Percentiles rank a stretch among this genome's conserved stretches.
phyloP scores from a whole-genome alignment of 805 yeast genomes.

The Monosporozyma siamensis region DNA sequence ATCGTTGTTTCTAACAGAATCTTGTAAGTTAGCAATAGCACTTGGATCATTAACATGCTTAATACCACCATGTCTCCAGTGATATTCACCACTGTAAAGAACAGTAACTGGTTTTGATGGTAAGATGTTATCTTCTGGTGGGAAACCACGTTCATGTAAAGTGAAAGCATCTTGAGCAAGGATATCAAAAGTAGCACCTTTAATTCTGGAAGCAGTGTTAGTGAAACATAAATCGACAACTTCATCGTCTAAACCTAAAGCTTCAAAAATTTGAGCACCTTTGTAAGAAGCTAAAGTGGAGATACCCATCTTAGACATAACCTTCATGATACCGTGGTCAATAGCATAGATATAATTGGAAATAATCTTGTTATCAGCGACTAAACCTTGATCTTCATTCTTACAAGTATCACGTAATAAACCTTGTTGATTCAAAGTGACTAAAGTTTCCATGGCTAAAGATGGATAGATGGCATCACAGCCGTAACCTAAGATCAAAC shows the following conservation, averaged over 20 bases:
- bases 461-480: constrained; percentile 95
- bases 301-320: constrained; percentile 99
- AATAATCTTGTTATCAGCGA: constrained; percentile 22
- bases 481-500: constrained; percentile 93
- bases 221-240: constrained; percentile 93
- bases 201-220: constrained; percentile 94
- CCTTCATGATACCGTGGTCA: constrained; percentile 88
- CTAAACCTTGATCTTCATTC: constrained; percentile 48
- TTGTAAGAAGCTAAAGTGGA: constrained; percentile 96
- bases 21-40: constrained; percentile 91
- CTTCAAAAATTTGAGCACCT: constrained; percentile 98
- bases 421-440: constrained; percentile 75
- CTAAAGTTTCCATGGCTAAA: constrained; percentile 79
- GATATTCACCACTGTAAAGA: constrained; percentile 73
- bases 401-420: constrained; percentile 39
- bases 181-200: constrained; percentile 91
- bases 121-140: constrained; percentile 54
- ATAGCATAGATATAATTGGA: constrained; percentile 75
- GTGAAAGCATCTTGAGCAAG: constrained; percentile 95
- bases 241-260: constrained; percentile 88
- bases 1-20: constrained; percentile 95
- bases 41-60: constrained; percentile 90
- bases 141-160: constrained; percentile 86
- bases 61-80: constrained; percentile 98
- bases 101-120: constrained; percentile 51